phyloP scores from a whole-genome alignment of 305 asterid genomes.

The Solanum chacoense region DNA sequence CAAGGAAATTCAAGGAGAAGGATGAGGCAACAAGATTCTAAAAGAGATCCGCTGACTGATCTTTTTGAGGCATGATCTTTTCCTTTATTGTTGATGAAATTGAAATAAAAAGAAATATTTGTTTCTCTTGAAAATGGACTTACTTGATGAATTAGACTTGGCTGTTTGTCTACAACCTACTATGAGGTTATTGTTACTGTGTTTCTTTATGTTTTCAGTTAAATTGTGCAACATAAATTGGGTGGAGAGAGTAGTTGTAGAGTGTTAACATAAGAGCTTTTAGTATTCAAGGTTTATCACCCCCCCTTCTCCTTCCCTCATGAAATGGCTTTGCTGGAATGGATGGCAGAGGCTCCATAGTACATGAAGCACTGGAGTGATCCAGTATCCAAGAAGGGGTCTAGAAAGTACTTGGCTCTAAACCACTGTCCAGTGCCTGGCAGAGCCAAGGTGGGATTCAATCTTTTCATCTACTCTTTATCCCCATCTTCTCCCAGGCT shows the following conservation, averaged over 20 bases:
- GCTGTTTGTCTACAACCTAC: background rate
- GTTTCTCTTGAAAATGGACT: background rate
- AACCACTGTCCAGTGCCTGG: background rate
- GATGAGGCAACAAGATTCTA: slow-evolving; percentile 50
- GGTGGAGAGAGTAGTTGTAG: background rate
- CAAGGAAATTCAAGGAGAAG: slow-evolving; percentile 67
- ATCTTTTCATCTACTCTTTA: background rate
- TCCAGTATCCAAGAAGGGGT: background rate
- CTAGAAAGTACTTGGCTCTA: background rate
- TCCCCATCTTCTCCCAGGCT: background rate
- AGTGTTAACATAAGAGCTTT: background rate
- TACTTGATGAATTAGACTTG: background rate
- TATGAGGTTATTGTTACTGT: background rate
- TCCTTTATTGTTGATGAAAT: background rate
- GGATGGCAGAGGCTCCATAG: background rate
- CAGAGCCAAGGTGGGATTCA: background rate
- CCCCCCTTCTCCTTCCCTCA: background rate
- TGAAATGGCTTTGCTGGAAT: background rate
- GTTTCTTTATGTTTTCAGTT: background rate
- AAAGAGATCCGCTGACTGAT: slow-evolving; percentile 67
- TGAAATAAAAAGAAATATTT: background rate
- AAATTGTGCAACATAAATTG: background rate
- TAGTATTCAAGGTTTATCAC: background rate
- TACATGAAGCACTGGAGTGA: background rate
- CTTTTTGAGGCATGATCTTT: slow-evolving; percentile 56